Conservation (phyloP, 2,329 filamentous ascomycete species). For the Raffaelea arxii region DNA sequence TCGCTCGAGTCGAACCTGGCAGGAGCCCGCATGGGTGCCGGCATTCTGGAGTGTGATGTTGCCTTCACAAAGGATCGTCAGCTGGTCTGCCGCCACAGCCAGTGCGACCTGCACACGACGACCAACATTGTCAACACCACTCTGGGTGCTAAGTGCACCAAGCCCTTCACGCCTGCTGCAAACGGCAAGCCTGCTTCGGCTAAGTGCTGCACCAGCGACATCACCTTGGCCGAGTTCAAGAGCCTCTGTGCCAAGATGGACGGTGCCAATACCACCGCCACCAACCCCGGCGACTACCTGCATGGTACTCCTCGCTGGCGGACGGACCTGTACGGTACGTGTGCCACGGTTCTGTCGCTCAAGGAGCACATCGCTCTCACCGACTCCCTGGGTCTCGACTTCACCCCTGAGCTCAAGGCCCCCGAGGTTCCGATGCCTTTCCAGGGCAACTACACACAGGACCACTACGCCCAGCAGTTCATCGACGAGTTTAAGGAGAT, state of each 20-base stretch:
- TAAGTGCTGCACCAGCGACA: conserved; percentile 62
- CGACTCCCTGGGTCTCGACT: conserved; percentile 7
- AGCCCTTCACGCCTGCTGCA: conserved; percentile 48
- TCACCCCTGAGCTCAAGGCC: conserved; percentile 10
- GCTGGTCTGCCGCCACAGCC: conserved; percentile 59
- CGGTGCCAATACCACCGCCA: conserved; percentile 46
- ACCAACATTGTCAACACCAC: conserved; percentile 56
- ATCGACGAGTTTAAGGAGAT: conserved; percentile 48
- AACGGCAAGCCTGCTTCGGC: conserved; percentile 44
- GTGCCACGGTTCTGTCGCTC: conserved; percentile 5
- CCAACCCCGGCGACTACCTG: conserved; percentile 47
- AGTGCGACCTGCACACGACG: conserved; percentile 60
- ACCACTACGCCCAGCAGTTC: conserved; percentile 54
- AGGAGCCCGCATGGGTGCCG: conserved; percentile 53
- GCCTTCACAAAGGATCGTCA: conserved; percentile 54
- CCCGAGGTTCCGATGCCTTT: conserved; percentile 62
- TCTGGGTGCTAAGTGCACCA: conserved; percentile 53
- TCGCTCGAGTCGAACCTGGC: conserved; percentile 49
- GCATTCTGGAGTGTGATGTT: conserved; percentile 59
- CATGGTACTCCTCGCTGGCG: conserved; percentile 50
- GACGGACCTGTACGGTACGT: conserved; percentile 35
- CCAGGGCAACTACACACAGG: conserved; percentile 52
- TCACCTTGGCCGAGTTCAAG: conserved; percentile 59
- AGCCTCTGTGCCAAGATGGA: conserved; percentile 64
- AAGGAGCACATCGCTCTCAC: conserved; percentile 9